A percentile compares a stretch with the other conserved stretches of the same genome.
Conservation (phyloP, 108 stramenopile genomes). For the Skeletonema marinoi region DNA sequence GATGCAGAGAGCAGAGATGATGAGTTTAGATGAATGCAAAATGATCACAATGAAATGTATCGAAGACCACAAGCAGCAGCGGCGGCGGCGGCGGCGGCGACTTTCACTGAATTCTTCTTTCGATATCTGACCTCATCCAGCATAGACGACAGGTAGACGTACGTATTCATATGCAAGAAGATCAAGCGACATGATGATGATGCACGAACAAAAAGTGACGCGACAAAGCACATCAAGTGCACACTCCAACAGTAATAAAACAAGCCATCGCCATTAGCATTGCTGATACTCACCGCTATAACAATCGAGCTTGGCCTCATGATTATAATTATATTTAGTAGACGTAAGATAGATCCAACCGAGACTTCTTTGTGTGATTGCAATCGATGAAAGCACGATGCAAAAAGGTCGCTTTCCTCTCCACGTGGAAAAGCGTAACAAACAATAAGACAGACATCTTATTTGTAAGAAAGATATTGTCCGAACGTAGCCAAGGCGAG, state of each 20-base stretch:
- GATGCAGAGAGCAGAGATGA: background rate
- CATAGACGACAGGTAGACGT: too few relatives aligned
- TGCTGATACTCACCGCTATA: slow-evolving; percentile 4
- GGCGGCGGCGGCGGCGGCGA: too few relatives aligned
- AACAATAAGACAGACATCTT: too few relatives aligned
- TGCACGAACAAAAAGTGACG: background rate
- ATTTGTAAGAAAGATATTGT: too few relatives aligned
- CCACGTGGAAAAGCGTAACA: background rate
- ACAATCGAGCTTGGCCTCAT: background rate
- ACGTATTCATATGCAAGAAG: too few relatives aligned
- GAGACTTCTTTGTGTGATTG: background rate
- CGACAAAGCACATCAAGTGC: background rate
- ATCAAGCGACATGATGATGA: background rate
- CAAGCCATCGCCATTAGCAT: background rate
- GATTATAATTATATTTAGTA: background rate
- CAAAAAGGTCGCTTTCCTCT: background rate
- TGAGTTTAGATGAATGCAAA: background rate
- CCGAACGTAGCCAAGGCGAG: too few relatives aligned
- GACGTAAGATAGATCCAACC: background rate
- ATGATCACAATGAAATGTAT: background rate
- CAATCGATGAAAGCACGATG: background rate
- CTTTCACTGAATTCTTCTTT: too few relatives aligned
- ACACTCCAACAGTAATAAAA: background rate
- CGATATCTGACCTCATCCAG: too few relatives aligned
- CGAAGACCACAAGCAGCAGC: too few relatives aligned